Conservation (phyloP, 495 filamentous ascomycete species). For the Cercophora scortea region DNA sequence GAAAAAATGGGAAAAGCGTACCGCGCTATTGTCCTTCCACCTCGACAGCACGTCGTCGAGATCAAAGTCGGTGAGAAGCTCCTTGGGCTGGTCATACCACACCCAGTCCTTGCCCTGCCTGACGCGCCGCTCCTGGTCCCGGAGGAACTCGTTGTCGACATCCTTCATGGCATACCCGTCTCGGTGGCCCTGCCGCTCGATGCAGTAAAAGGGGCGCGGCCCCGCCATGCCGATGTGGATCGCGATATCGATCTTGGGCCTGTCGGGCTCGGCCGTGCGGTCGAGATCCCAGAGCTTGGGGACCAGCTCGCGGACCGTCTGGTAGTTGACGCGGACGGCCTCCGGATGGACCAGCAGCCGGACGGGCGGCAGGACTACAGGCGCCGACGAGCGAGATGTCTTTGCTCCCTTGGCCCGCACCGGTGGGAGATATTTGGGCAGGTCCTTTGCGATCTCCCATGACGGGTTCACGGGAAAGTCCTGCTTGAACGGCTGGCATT, state of each 20-base stretch:
- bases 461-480: slow-evolving; percentile 62
- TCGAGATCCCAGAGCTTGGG: slow-evolving; percentile 48
- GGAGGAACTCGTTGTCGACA: slow-evolving; percentile 51
- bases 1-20: background rate
- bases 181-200: slow-evolving; percentile 66
- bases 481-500: slow-evolving; percentile 54
- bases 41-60: slow-evolving; percentile 44
- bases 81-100: slow-evolving; percentile 37
- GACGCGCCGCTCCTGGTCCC: slow-evolving; percentile 37
- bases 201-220: slow-evolving; percentile 55
- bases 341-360: slow-evolving; percentile 57
- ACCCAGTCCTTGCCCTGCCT: slow-evolving; percentile 31
- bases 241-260: slow-evolving; percentile 50
- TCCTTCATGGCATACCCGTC: slow-evolving; percentile 67
- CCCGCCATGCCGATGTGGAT: slow-evolving; percentile 81
- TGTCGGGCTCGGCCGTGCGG: background rate
- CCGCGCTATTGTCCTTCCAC: slow-evolving; percentile 43
- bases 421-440: slow-evolving; percentile 46
- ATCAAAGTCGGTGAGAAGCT: slow-evolving; percentile 43
- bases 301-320: slow-evolving; percentile 50
- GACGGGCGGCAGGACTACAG: slow-evolving; percentile 38
- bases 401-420: slow-evolving; percentile 27
- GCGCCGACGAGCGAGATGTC: background rate
- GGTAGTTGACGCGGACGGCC: slow-evolving; percentile 63
- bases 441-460: slow-evolving; percentile 52